phyloP scores from a whole-genome alignment of 768 basidiomycete species.

The Boletus pseudopeckii region DNA sequence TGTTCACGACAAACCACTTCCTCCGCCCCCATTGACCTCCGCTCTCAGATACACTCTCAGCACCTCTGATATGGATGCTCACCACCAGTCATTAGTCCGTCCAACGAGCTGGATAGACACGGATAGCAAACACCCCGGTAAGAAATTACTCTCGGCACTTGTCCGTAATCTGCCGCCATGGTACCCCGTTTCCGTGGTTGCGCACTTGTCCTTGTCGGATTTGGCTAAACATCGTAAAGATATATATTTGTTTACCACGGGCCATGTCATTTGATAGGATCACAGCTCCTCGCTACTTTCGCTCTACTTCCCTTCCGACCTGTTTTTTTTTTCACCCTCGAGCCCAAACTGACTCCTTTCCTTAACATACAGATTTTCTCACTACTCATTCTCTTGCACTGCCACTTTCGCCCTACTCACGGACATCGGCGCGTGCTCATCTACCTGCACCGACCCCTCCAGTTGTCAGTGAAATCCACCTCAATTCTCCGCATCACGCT shows the following conservation, averaged over 20 bases:
- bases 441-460: conserved; percentile 41
- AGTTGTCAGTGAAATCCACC: conserved; percentile 23
- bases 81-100: conserved; percentile 17
- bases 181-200: conserved; percentile 17
- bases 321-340: conserved; percentile 18
- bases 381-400: conserved; percentile 29
- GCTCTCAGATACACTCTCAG: conserved; percentile 19
- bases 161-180: conserved; percentile 4
- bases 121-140: conserved; percentile 16
- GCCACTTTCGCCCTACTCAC: conserved; percentile 35
- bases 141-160: conserved; percentile 13
- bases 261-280: conserved; percentile 19
- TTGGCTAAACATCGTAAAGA: conserved; percentile 10
- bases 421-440: conserved; percentile 29
- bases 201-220: neutral
- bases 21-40: conserved; percentile 36
- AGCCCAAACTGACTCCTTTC: conserved; percentile 18
- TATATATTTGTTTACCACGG: conserved; percentile 22
- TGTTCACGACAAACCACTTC: conserved; percentile 39
- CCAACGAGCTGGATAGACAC: conserved; percentile 27
- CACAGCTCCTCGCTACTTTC: conserved; percentile 5
- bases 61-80: conserved; percentile 26
- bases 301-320: neutral
- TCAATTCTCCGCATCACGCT: conserved; percentile 23
- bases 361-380: conserved; percentile 27